phyloP scores from a whole-genome alignment of 257 asterid genomes.

The Jasminum sambac region DNA sequence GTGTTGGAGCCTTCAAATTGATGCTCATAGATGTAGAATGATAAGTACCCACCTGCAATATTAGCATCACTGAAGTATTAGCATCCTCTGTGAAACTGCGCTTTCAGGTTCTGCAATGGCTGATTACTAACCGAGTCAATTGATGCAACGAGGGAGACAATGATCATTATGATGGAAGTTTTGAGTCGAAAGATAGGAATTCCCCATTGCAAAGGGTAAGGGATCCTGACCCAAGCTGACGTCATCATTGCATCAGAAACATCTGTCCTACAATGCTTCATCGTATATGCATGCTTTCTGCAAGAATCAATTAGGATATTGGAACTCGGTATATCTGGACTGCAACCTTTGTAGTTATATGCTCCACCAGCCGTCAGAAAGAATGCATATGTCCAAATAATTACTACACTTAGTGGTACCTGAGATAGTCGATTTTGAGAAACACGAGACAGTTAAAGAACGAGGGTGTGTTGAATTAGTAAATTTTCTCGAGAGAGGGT shows the following conservation, averaged over 20 bases:
- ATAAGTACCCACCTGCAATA: slow-evolving; percentile 76
- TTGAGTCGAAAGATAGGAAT: slow-evolving; percentile 80
- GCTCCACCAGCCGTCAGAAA: slow-evolving; percentile 97
- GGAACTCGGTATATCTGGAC: slow-evolving; percentile 77
- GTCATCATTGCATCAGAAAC: slow-evolving; percentile 94
- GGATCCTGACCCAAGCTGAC: slow-evolving; percentile 92
- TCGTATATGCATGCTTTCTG: slow-evolving; percentile 84
- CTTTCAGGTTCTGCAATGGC: background rate
- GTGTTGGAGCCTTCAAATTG: slow-evolving; percentile 75
- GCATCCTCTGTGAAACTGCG: background rate
- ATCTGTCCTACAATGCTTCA: slow-evolving; percentile 96
- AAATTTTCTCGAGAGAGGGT: background rate
- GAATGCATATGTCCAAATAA: slow-evolving; percentile 92
- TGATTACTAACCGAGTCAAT: slow-evolving; percentile 77
- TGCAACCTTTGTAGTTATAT: slow-evolving; percentile 88
- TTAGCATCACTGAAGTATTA: background rate
- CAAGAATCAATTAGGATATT: slow-evolving; percentile 85
- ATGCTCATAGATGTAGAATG: slow-evolving; percentile 71
- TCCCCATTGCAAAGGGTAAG: slow-evolving; percentile 98
- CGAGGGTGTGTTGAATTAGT: too few species aligned
- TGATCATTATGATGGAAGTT: slow-evolving; percentile 84
- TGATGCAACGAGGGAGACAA: slow-evolving; percentile 78
- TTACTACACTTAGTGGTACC: slow-evolving; percentile 86
- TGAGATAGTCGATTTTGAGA: slow-evolving; percentile 39
- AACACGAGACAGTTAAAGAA: too few species aligned